Evolutionary conservation across 805 yeast species (phyloP).

Genomic region (Candida taoyuanica): DNA sequence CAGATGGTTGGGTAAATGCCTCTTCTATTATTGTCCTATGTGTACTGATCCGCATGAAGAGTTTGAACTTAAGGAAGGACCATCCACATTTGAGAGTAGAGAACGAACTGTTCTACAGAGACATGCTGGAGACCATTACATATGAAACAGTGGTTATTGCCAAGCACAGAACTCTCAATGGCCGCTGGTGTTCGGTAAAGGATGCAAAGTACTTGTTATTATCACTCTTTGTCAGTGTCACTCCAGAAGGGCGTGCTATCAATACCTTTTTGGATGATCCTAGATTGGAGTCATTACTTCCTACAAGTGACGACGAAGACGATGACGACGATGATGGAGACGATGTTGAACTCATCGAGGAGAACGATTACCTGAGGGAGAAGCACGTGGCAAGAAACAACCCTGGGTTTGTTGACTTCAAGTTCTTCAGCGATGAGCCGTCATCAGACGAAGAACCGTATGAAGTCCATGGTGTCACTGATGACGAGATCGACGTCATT

Average conservation of each 20-base stretch:
- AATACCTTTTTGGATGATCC: slow-evolving; percentile 7
- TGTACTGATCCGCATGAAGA: slow-evolving; percentile 17
- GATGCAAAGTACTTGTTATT: slow-evolving; percentile 20
- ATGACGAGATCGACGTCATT: slow-evolving; percentile 6
- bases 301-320: slow-evolving; percentile 4
- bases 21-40: slow-evolving; percentile 15
- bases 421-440: slow-evolving; percentile 10
- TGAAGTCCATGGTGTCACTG: slow-evolving; percentile 6
- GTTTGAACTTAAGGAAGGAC: slow-evolving; percentile 18
- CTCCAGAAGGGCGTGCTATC: slow-evolving; percentile 4
- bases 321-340: slow-evolving; percentile 8
- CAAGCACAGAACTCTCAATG: slow-evolving; percentile 16
- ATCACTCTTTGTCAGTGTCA: no score
- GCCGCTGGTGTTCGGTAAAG: slow-evolving; percentile 26
- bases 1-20: slow-evolving; percentile 28
- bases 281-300: slow-evolving; percentile 1
- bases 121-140: slow-evolving; percentile 17
- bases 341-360: slow-evolving; percentile 9
- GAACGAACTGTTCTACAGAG: slow-evolving; percentile 25
- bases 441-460: slow-evolving; percentile 14
- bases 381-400: background rate
- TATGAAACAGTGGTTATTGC: slow-evolving; percentile 19
- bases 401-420: slow-evolving; percentile 1
- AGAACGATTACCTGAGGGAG: slow-evolving; percentile 9
- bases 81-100: slow-evolving; percentile 26